Evolutionary conservation across 2,329 filamentous ascomycete species (phyloP), one percentile per base, ranked within the genome.

Genomic region (Ascochyta fabae): DNA sequence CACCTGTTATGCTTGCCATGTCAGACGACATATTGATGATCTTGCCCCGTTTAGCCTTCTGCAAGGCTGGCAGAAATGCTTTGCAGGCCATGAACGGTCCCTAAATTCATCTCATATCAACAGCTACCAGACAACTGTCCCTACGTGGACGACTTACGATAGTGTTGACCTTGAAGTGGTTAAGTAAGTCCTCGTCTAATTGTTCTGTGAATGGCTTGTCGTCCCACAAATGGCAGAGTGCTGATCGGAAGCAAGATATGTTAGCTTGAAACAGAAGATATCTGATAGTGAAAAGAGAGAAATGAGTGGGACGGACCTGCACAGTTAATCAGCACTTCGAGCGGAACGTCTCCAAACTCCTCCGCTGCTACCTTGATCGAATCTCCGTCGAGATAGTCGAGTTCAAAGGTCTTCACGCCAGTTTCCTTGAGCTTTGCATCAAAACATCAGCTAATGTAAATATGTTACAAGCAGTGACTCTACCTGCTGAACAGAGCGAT

Each of bases 21-120:
- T 45, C 42, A 33, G 42, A 45, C 3, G 42, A 45, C 42, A 45
- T 45, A 15, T 45, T 45, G 42, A 45, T 45, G 27, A 45, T 45
- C 42, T 34, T 45, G 42, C 42, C 42, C 16, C 29, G 42, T 23
- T 23, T 23, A 3, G 42, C 42, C 27, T 45, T 45, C 10, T 45
- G 27, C 16, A 45, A 45, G 42, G 42, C 42, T 34, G 42, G 42
- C 29, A 45, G 16, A 34, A 45, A 45, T 8, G 42, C 42, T 45
- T 45, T 45, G 12, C 42, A 45, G 27, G 42, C 42, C 29, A 45
- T 13, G 27, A 45, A 45, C 7, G 42, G 42, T 4, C 42, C 42
- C 42, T 45, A 22, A 10, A 33, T 33, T 33, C 29, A 33, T 33
- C 29, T 33, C 29, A 33, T 33, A 33, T 33, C 29, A 33, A 13